Percentiles rank a stretch among this genome's conserved stretches.
These are phyloP conservation scores for Litchi chinensis DNA, from an alignment of 345 rosid species.

Conservation along the genomic window DNA sequence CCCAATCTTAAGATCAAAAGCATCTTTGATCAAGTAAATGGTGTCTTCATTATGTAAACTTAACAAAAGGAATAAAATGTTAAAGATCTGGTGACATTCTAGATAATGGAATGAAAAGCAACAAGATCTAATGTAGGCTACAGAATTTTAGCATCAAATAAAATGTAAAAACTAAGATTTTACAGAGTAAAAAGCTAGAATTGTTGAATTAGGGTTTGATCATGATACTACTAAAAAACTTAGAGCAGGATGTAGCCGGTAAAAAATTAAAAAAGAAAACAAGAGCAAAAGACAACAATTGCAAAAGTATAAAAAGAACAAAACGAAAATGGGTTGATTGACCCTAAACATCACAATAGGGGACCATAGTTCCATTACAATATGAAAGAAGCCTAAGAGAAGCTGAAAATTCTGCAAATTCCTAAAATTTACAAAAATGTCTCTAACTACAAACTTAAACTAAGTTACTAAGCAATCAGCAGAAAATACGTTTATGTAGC, in stretches of 20 bases:
- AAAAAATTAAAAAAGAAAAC: neutral
- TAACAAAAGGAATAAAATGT: neutral
- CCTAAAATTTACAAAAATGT: constrained; percentile 1
- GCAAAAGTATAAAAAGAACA: neutral
- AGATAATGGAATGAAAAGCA: neutral
- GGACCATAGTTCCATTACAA: neutral
- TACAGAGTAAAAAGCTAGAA: neutral
- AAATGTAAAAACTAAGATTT: neutral
- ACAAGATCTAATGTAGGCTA: neutral
- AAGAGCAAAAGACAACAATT: neutral
- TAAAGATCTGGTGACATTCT: neutral
- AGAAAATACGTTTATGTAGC: too few species aligned
- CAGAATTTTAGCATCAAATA: constrained; percentile 1
- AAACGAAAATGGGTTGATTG: neutral
- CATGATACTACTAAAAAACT: neutral
- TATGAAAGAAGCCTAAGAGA: neutral
- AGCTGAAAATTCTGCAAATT: neutral
- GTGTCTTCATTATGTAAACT: neutral
- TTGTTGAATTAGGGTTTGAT: neutral
- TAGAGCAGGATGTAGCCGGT: neutral
- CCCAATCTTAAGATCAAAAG: neutral
- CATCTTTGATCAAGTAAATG: neutral
- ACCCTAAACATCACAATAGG: neutral
- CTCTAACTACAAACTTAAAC: neutral
- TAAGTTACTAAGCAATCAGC: neutral